phyloP scores from a whole-genome alignment of 805 yeast genomes.

The Candida jianshihensis region DNA sequence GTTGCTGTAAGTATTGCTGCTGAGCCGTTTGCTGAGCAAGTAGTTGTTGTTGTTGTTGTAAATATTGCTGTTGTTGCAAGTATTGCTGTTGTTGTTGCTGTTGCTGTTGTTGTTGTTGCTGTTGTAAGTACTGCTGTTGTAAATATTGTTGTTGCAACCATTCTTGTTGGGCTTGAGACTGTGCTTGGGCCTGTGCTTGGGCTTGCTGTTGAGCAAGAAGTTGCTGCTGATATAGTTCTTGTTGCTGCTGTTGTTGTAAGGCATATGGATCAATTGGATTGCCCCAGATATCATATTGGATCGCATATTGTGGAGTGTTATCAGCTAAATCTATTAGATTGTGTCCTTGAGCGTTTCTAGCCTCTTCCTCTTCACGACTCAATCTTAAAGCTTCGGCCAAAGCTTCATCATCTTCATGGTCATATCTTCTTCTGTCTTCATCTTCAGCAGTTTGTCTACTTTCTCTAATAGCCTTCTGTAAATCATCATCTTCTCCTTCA shows the following conservation, averaged over 20 bases:
- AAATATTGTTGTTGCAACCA: constrained; percentile 30
- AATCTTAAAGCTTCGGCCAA: constrained; percentile 63
- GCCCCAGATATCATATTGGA: constrained; percentile 24
- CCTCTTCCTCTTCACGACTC: constrained; percentile 71
- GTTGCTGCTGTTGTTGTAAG: constrained; percentile 16
- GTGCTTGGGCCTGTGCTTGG: constrained; percentile 7
- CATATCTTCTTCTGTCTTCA: constrained; percentile 58
- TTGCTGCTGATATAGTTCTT: constrained; percentile 21
- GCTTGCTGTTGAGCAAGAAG: constrained; percentile 17
- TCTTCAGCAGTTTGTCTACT: constrained; percentile 78
- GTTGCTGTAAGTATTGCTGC: constrained; percentile 29
- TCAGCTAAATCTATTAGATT: constrained; percentile 47
- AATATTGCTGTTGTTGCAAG: constrained; percentile 24
- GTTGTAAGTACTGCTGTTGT: constrained; percentile 27
- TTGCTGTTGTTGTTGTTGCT: constrained; percentile 23
- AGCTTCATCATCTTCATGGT: constrained; percentile 39
- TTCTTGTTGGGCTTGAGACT: constrained; percentile 18
- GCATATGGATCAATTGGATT: constrained; percentile 21
- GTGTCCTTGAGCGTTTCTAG: constrained; percentile 41
- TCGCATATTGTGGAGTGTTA: no score
- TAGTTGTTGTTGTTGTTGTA: constrained; percentile 25
- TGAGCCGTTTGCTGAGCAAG: constrained; percentile 27
- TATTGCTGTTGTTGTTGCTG: constrained; percentile 24
- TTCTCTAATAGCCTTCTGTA: constrained; percentile 74
- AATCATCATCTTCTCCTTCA: constrained; percentile 62